Evolutionary conservation across 257 asterid genomes (phyloP).

Genomic region (Nicotiana obtusifolia): DNA sequence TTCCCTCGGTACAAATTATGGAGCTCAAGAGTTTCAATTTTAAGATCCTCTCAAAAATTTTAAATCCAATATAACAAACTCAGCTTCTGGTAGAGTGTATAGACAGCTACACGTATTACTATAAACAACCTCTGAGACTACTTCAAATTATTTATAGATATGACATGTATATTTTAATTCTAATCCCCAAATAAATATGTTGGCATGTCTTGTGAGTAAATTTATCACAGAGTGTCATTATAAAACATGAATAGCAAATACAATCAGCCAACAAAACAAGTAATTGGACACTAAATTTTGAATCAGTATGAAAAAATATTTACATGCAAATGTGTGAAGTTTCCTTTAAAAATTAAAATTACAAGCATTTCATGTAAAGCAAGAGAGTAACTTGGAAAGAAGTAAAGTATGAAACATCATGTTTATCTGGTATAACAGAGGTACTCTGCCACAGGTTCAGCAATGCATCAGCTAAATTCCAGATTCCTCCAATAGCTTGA

Average conservation of each 20-base stretch:
- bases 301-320: neutral
- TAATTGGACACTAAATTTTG: neutral
- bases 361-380: neutral
- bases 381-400: neutral
- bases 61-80: neutral
- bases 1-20: neutral
- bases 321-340: neutral
- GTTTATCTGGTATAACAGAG: constrained; percentile 6
- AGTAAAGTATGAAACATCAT: neutral
- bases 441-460: neutral
- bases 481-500: constrained; percentile 39
- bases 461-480: constrained; percentile 24
- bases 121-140: neutral
- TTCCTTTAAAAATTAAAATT: neutral
- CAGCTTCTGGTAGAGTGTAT: neutral
- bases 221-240: neutral
- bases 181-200: neutral
- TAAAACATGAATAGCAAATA: neutral
- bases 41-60: neutral
- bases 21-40: neutral
- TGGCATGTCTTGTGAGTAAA: neutral
- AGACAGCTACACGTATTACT: neutral
- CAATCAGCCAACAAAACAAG: neutral
- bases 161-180: neutral
- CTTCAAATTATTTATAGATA: neutral